Base-by-base conservation (phyloP, 805 yeast genomes). In the Metschnikowia drakensbergensis region DNA sequence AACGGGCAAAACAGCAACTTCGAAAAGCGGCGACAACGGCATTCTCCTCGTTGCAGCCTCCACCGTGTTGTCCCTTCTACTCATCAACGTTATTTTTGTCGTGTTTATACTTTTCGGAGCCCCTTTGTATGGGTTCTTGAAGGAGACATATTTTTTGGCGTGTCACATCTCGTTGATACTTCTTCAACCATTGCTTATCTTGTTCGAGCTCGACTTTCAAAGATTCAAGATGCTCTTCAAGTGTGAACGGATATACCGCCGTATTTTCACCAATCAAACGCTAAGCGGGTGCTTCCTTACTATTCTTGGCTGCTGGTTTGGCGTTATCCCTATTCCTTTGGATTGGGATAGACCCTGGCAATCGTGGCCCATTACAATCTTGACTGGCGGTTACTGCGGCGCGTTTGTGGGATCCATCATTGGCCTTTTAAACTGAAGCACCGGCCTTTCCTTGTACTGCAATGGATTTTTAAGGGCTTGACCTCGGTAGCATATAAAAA, bases 261-360 rank as follows among this genome's bases (percentile, higher is more conserved):
- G 49, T 5, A 53, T 71, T 1, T 60, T 63, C 36, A 47, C 53
- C 25, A 62, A 70, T 50, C 64, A 59, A 11, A 54, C 66, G 2
- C 55, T 72, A 32, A 55, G 64, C 6, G 54, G 67, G 13, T 50
- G 63, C 22, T 57, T 68, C n/a, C 46, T 60, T 37, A 57, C 62
- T 2, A 37, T 68, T 1, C 50, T 85, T 8, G 96, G 97, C 1
- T 82, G 91, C 5, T 92, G 98, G 98, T 55, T 89, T 1, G 97
- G 98, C 11, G 96, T 92, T 3, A 66, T 88, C 33, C 98, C 96
- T 1, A 90, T 94, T 50, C 97, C 98, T 0, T 74, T 94, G 50
- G 99, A 92, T 66, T 92, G 99, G 99, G 99, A 92, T 64, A 77
- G 98, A 58, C 88, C 86, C 26, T 92, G 99, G 99, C 99, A 92